Base-by-base conservation (phyloP, 208 protist genomes). In the Acanthamoeba triangularis region DNA sequence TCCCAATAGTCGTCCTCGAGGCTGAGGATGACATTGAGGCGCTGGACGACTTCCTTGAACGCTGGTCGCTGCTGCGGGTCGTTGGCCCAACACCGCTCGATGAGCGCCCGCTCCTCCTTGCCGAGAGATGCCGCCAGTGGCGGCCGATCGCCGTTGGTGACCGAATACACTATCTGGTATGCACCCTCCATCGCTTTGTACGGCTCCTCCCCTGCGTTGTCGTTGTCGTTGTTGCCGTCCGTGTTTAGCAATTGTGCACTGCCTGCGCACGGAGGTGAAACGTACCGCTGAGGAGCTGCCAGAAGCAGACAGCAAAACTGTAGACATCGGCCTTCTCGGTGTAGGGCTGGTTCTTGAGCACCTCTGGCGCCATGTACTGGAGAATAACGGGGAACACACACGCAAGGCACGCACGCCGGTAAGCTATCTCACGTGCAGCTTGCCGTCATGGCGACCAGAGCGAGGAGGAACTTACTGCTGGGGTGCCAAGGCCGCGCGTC, bases 251-350 rank as follows among this genome's bases (percentile, higher is more conserved):
- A 47, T 47, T 63, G 56, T 3, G 20, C 3, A 63, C 56, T 7
- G 5, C 23, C 56, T 25, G 23, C 18, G 20, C 7, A 6, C 8
- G 61, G 14, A 25, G 1, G 18, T 59, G 61, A 28, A 10, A 23
- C 28, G 23, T 67, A 67, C 61, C 61, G 10, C 25, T 80, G 33
- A 80, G 30, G 25, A 80, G 72, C 37, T 80, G 72, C 72, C 72
- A 80, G 72, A 80, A 80, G 72, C 72, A 80, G 35, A 80, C 23
- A 11, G 72, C 80, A 88, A 88, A 88, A 41, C 80, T 88, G 49
- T 88, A 88, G 44, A 88, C 80, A n/a, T 88, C 47, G n/a, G 80
- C 33, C 80, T 52, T 61, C 11, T 88, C 47, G 11, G 80, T 88
- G 52, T 52, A 61, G 41, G 30, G 80, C 35, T 63, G 28, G 25